Percentiles rank a stretch among this genome's conserved stretches.
phyloP scores from a whole-genome alignment of 139 green algal species.

The Desmodesmus armatus region DNA sequence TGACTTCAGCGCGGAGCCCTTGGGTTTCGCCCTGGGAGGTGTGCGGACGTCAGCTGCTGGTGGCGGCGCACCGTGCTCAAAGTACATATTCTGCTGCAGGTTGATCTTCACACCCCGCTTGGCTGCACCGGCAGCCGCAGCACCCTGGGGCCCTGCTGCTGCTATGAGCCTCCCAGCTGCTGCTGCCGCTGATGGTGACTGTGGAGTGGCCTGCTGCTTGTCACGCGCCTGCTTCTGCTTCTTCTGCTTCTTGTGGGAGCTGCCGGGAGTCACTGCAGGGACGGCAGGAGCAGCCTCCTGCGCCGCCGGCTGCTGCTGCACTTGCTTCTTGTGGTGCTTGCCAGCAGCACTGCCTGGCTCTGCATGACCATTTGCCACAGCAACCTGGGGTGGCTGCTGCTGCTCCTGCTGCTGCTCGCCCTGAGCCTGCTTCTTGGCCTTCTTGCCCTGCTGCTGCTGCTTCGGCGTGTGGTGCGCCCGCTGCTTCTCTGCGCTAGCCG shows the following conservation, averaged over 20 bases:
- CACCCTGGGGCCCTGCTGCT: background rate
- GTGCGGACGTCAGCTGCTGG: conserved; percentile 79
- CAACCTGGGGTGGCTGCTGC: background rate
- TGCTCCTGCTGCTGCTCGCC: background rate
- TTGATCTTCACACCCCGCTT: conserved; percentile 81
- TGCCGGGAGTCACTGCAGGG: background rate
- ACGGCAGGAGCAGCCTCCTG: background rate
- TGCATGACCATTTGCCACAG: too few species aligned
- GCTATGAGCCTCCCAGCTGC: background rate
- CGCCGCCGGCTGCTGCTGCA: background rate
- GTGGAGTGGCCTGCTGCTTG: background rate
- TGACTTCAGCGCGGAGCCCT: conserved; percentile 59
- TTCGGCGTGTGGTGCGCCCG: background rate
- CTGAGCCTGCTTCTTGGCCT: background rate
- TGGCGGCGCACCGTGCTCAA: conserved; percentile 71
- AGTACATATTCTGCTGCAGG: conserved; percentile 83
- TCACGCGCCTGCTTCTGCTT: background rate
- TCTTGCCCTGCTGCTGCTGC: conserved; percentile 9
- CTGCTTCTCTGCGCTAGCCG: conserved; percentile 19
- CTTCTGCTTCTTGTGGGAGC: background rate
- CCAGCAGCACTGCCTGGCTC: too few species aligned
- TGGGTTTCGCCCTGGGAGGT: conserved; percentile 72
- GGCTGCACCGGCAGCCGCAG: background rate
- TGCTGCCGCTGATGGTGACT: background rate
- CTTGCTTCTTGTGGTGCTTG: background rate